Evolutionary conservation across 169 alveolate genomes (phyloP).

Genomic region (Cryptosporidium viatorum): DNA sequence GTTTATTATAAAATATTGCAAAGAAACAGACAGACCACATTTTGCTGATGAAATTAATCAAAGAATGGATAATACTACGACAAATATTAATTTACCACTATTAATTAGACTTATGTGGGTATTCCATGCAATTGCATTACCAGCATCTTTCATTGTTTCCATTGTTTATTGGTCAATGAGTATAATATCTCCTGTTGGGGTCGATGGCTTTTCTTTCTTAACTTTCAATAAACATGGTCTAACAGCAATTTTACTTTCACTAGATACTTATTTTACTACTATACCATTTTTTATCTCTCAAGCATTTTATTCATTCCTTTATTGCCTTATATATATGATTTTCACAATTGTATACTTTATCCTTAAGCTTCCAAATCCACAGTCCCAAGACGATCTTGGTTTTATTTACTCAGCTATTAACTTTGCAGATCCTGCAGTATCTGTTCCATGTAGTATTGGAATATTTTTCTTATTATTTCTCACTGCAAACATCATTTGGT

Average conservation of each 20-base stretch:
- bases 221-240: slow-evolving; percentile 66
- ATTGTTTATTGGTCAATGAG: slow-evolving; percentile 74
- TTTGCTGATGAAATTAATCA: slow-evolving; percentile 42
- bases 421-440: slow-evolving; percentile 68
- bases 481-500: slow-evolving; percentile 55
- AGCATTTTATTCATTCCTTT: slow-evolving; percentile 51
- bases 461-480: slow-evolving; percentile 34
- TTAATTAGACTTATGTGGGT: slow-evolving; percentile 60
- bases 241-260: slow-evolving; percentile 24
- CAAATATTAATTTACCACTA: slow-evolving; percentile 49
- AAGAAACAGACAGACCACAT: slow-evolving; percentile 44
- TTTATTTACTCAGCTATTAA: slow-evolving; percentile 66
- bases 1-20: slow-evolving; percentile 22
- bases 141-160: slow-evolving; percentile 65
- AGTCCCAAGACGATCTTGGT: slow-evolving; percentile 57
- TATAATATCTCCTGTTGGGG: slow-evolving; percentile 59
- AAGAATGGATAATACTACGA: slow-evolving; percentile 41
- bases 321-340: slow-evolving; percentile 36
- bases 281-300: slow-evolving; percentile 65
- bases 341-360: slow-evolving; percentile 54
- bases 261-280: slow-evolving; percentile 52
- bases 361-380: slow-evolving; percentile 59
- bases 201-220: slow-evolving; percentile 61
- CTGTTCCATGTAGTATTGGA: slow-evolving; percentile 65
- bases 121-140: slow-evolving; percentile 59